Percentiles rank a stretch among this genome's conserved stretches.
Evolutionary conservation across 306 rosid genomes (phyloP).

Genomic region (Trichosanthes truncata): DNA sequence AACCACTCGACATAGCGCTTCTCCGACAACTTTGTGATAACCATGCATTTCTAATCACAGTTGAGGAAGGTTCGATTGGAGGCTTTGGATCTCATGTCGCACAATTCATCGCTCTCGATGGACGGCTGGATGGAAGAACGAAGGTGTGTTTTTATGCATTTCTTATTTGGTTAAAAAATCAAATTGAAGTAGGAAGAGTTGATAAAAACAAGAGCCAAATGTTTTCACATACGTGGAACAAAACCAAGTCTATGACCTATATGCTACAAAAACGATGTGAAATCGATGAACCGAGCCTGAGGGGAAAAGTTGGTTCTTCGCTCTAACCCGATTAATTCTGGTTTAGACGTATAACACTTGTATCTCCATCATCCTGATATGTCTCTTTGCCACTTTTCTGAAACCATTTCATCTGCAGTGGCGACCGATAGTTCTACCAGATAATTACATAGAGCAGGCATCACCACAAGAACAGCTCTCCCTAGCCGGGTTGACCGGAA

Average conservation of each 20-base stretch:
- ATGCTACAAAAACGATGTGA: not conserved
- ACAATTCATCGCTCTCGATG: constrained; percentile 77
- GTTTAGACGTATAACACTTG: not conserved
- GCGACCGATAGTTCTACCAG: constrained; percentile 86
- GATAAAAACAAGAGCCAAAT: not conserved
- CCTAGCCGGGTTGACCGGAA: constrained; percentile 70
- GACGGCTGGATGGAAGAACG: constrained; percentile 64
- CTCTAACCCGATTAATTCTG: not conserved
- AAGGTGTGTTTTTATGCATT: constrained; percentile 36
- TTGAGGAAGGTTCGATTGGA: constrained; percentile 93
- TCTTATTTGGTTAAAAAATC: not conserved
- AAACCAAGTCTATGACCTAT: not conserved
- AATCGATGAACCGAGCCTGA: not conserved
- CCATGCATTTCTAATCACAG: constrained; percentile 73
- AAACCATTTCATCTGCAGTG: constrained; percentile 33
- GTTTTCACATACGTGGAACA: not conserved
- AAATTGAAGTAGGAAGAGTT: not conserved
- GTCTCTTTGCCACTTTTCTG: not conserved
- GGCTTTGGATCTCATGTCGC: constrained; percentile 96
- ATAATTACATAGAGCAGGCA: constrained; percentile 74
- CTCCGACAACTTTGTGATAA: constrained; percentile 67
- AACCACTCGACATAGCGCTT: constrained; percentile 82
- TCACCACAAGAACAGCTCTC: constrained; percentile 73
- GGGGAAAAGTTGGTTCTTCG: not conserved
- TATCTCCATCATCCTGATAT: not conserved